Conservation (phyloP, 179 eudicot genomes). For the Silene noctiflora region DNA sequence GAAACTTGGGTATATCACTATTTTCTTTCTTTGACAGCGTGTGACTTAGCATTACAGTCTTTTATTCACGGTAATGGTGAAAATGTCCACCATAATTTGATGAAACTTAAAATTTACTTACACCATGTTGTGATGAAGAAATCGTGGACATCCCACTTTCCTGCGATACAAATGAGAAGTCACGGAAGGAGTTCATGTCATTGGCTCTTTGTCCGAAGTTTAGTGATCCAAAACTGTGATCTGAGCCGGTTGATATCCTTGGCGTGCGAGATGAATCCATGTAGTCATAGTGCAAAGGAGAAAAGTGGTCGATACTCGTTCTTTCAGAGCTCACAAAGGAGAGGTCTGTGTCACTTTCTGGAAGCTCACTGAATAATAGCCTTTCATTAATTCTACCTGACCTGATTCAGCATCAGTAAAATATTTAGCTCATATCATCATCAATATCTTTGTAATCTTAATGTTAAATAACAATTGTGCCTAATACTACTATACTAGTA, state of each 20-base stretch:
- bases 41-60: not conserved
- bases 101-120: conserved; percentile 26
- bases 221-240: conserved; percentile 51
- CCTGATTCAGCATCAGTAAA: conserved; percentile 29
- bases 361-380: conserved; percentile 42
- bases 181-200: conserved; percentile 24
- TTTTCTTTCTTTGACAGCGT: no score
- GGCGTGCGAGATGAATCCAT: conserved; percentile 47
- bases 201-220: conserved; percentile 20
- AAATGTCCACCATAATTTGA: not conserved
- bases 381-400: conserved; percentile 39
- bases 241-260: conserved; percentile 53
- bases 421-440: conserved; percentile 14
- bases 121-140: conserved; percentile 32
- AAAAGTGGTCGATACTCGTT: conserved; percentile 50
- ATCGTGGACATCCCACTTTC: conserved; percentile 37
- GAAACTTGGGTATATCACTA: no score
- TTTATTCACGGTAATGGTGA: not conserved
- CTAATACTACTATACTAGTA: no score
- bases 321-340: conserved; percentile 78
- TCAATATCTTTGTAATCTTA: no score
- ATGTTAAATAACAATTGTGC: no score
- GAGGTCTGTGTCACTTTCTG: conserved; percentile 62
- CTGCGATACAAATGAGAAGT: conserved; percentile 35
- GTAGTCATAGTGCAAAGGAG: conserved; percentile 51